Evolutionary conservation across 495 filamentous ascomycete genomes (phyloP), one percentile per base, ranked within the genome.

Genomic region (Astrocystis sublimbata): DNA sequence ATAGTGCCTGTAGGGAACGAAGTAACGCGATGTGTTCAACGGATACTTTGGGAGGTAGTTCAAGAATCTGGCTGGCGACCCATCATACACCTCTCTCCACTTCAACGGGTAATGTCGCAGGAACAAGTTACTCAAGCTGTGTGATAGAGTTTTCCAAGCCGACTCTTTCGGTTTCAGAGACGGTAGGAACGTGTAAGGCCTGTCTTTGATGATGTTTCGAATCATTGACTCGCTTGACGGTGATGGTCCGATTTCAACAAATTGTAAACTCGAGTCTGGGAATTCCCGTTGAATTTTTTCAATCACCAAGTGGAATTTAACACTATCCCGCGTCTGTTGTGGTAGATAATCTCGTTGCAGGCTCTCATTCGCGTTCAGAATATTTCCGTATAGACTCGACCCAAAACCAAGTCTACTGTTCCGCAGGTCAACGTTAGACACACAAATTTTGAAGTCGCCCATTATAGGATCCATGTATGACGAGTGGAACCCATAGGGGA

Each of bases 401-500:
- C 60, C 60, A 7, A 62, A 19, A 7, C 17, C 8, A 5, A 62
- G 15, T 1, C 13, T 47, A 19, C 30, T 7, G 10, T 45, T 21
- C 36, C 15, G 26, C 4, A 30, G 36, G 3, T 24, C 35, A 12
- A 60, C 31, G 36, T 12, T 10, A 1, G 35, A 42, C 24, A 26
- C 15, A 12, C 40, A 53, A 26, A 38, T 41, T 23, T 51, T 17
- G 26, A 55, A 42, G 10, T 60, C 53, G 58, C 45, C 36, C 23
- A 58, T 50, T 12, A 66, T 57, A 12, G 43, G 23, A 21, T 68
- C 66, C 66, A 68, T 68, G 15, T 53, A 45, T 19, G 52, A 28
- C 6, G 66, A 62, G 36, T 68, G 66, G 31, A 50, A 68, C 0
- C 58, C 66, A 31, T 59, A 66, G 4, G 66, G 60, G 13, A 65